A percentile compares a stretch with the other conserved stretches of the same genome.
Evolutionary conservation across 345 rosid species (phyloP).

Genomic region (Populus simonii): DNA sequence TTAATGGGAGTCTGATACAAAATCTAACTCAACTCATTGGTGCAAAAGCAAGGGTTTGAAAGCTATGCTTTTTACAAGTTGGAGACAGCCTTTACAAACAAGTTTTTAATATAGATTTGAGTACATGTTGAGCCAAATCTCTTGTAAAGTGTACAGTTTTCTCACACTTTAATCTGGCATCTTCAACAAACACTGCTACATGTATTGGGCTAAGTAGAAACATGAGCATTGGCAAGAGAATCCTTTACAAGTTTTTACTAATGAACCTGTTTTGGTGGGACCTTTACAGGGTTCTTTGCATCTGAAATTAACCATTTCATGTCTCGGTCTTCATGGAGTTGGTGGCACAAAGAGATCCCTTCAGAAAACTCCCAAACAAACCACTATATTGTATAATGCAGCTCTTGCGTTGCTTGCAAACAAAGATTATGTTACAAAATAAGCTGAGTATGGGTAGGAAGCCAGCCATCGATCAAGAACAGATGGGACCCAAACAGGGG

Average conservation of each 20-base stretch:
- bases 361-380: no score
- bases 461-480: not conserved
- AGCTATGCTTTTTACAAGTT: constrained; percentile 22
- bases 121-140: constrained; percentile 24
- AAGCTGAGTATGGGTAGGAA: not conserved
- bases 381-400: no score
- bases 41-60: constrained; percentile 18
- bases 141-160: constrained; percentile 23
- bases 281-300: constrained; percentile 15
- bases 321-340: constrained; percentile 1
- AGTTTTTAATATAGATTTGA: constrained; percentile 26
- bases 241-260: not conserved
- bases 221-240: constrained; percentile 8
- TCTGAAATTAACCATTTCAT: constrained; percentile 1
- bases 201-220: constrained; percentile 5
- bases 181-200: constrained; percentile 16
- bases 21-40: constrained; percentile 24
- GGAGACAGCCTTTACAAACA: constrained; percentile 34
- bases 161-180: constrained; percentile 11
- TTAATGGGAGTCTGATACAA: constrained; percentile 9
- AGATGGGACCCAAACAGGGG: constrained; percentile 12
- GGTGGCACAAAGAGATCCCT: not conserved
- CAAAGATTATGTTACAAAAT: constrained; percentile 8
- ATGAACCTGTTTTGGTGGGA: constrained; percentile 8
- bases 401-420: not conserved